Conservation (phyloP, 2,329 filamentous ascomycete species). For the Aspergillus brasiliensis region DNA sequence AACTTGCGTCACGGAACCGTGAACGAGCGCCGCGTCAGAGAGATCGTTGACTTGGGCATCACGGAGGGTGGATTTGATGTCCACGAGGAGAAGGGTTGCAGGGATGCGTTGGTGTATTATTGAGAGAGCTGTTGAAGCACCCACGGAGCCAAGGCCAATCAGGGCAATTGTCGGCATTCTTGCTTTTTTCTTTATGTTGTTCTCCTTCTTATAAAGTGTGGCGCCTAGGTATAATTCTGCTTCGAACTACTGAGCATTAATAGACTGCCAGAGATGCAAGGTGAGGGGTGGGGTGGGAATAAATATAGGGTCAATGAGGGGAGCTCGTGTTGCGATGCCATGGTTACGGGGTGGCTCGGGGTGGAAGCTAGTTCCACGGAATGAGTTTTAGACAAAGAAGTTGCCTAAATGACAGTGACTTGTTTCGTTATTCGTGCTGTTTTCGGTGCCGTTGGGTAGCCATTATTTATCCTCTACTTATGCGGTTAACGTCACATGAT, state of each 20-base stretch:
- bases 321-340: too few species aligned
- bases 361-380: too few species aligned
- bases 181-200: neutral
- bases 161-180: constrained; percentile 4
- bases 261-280: neutral
- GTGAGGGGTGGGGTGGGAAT: neutral
- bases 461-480: neutral
- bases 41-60: constrained; percentile 56
- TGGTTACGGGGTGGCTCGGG: too few species aligned
- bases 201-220: neutral
- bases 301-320: too few species aligned
- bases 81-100: constrained; percentile 56
- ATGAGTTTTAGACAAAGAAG: neutral
- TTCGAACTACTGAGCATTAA: neutral
- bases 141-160: constrained; percentile 10
- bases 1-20: constrained; percentile 44
- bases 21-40: constrained; percentile 48
- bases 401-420: too few species aligned
- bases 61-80: constrained; percentile 46
- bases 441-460: too few species aligned
- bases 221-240: too few species aligned
- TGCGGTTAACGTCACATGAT: neutral
- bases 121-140: constrained; percentile 4
- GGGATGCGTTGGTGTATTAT: constrained; percentile 54
- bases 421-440: too few species aligned